Conservation (phyloP, 2,329 filamentous ascomycete species). For the Colletotrichum sansevieriae region DNA sequence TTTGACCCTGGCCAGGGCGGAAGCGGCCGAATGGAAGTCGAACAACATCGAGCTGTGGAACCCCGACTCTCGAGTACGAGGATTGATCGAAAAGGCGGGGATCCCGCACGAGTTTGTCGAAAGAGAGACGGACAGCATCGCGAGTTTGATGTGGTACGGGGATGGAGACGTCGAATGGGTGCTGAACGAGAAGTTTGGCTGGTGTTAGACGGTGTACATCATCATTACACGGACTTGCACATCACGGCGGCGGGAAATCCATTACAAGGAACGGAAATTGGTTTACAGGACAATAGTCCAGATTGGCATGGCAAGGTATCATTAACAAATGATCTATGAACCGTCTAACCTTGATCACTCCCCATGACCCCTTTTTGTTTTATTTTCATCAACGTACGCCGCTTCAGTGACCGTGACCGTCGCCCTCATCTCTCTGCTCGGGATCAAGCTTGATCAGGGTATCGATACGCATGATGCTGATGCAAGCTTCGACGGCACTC, state of each 20-base stretch:
- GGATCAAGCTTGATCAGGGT: constrained; percentile 98
- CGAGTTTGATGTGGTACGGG: constrained; percentile 80
- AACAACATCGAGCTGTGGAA: constrained; percentile 86
- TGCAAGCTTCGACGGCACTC: constrained; percentile 97
- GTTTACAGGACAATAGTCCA: constrained; percentile 25
- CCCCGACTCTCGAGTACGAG: constrained; percentile 68
- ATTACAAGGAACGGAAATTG: constrained; percentile 1
- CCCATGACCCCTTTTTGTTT: constrained; percentile 35
- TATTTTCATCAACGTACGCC: constrained; percentile 19
- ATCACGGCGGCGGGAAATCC: neutral
- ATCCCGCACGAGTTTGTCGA: constrained; percentile 65
- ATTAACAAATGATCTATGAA: constrained; percentile 44
- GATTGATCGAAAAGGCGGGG: constrained; percentile 61
- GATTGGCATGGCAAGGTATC: constrained; percentile 42
- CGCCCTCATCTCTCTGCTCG: constrained; percentile 82
- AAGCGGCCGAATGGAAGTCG: constrained; percentile 80
- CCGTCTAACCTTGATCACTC: constrained; percentile 41
- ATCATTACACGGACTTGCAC: constrained; percentile 18
- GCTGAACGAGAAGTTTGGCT: constrained; percentile 82
- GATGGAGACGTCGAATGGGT: constrained; percentile 76
- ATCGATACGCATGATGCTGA: constrained; percentile 99
- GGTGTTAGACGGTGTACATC: constrained; percentile 67
- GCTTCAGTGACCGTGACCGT: constrained; percentile 85
- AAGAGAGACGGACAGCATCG: constrained; percentile 75
- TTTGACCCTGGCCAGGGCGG: constrained; percentile 73